phyloP scores from a whole-genome alignment of 1,139 yeast genomes.

The Blastobotrys serpentis region DNA sequence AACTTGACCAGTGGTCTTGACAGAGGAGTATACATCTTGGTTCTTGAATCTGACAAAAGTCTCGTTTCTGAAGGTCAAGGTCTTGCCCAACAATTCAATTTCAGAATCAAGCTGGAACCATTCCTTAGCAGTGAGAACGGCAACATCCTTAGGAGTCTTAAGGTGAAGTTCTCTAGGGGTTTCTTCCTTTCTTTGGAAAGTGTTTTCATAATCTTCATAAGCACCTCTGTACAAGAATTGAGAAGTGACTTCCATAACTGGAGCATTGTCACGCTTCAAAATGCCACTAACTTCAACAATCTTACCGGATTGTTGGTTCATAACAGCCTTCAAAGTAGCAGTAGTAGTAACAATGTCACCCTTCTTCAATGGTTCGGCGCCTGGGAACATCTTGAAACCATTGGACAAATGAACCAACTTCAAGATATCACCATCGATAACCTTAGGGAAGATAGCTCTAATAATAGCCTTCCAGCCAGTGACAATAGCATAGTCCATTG shows the following conservation, averaged over 20 bases:
- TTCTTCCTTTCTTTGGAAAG: conserved; percentile 86
- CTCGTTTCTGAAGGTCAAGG: conserved; percentile 85
- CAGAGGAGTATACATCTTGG: conserved; percentile 72
- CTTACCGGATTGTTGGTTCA: conserved; percentile 91
- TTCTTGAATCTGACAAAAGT: conserved; percentile 80
- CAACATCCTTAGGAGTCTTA: conserved; percentile 80
- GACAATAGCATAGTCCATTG: conserved; percentile 99
- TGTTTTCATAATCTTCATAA: conserved; percentile 82
- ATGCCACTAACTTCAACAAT: conserved; percentile 94
- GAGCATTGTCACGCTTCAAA: conserved; percentile 67
- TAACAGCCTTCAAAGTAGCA: conserved; percentile 85
- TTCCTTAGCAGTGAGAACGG: conserved; percentile 90
- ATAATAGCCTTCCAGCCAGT: conserved; percentile 98
- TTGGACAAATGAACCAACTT: conserved; percentile 92
- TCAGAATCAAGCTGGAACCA: conserved; percentile 85
- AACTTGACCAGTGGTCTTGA: conserved; percentile 81
- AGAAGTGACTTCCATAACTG: conserved; percentile 92
- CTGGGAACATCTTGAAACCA: conserved; percentile 91
- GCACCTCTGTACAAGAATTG: conserved; percentile 95
- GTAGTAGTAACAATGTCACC: conserved; percentile 82
- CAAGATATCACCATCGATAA: conserved; percentile 94
- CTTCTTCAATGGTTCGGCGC: conserved; percentile 83
- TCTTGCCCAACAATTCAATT: conserved; percentile 71
- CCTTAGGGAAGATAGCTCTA: conserved; percentile 93
- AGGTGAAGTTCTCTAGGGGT: conserved; percentile 80